These are phyloP conservation scores for Hordeum pubiflorum DNA, from an alignment of 202 grass and related monocot species.

Conservation along the genomic window DNA sequence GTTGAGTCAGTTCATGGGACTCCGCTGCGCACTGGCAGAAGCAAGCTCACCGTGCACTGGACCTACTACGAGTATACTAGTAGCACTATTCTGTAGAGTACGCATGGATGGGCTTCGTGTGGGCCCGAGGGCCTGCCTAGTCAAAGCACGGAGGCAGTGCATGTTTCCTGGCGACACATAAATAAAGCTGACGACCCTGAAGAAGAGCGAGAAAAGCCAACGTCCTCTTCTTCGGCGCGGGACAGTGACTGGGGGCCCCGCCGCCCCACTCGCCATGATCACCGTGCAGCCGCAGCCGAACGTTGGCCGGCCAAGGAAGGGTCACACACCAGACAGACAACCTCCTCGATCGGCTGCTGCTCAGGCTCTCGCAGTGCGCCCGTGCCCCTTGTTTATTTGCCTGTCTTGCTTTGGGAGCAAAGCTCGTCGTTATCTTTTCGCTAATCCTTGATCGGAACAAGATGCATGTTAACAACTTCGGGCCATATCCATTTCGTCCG, in stretches of 20 bases:
- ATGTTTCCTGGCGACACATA: conserved; percentile 17
- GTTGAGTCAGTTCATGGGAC: no score
- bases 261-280: neutral
- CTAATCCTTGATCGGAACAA: no score
- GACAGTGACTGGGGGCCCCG: neutral
- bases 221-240: neutral
- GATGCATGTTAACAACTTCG: no score
- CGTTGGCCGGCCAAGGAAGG: conserved; percentile 10
- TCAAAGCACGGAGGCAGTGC: conserved; percentile 12
- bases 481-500: no score
- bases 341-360: no score
- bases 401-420: neutral
- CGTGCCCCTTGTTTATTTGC: neutral
- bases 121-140: neutral
- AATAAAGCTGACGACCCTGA: neutral
- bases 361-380: neutral
- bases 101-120: neutral
- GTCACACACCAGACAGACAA: neutral
- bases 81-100: no score
- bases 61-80: no score
- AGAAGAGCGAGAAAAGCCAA: neutral
- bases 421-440: no score
- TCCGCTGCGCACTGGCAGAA: no score
- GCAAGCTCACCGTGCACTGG: no score
- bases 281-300: neutral